phyloP scores from a whole-genome alignment of 345 rosid species.

The Litchi chinensis region DNA sequence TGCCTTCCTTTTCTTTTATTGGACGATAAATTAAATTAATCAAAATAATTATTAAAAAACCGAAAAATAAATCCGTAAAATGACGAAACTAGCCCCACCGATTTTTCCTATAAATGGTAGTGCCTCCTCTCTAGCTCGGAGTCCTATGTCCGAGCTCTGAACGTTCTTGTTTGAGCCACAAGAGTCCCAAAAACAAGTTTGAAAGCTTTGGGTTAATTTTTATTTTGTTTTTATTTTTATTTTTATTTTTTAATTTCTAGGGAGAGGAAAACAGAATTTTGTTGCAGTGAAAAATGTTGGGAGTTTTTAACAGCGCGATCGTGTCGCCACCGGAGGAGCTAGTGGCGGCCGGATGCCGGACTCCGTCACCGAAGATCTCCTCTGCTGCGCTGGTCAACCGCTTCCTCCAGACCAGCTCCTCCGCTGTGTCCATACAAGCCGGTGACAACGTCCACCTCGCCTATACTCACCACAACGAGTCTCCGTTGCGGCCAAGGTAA shows the following conservation, averaged over 20 bases:
- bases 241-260: not conserved
- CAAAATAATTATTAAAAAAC: not conserved
- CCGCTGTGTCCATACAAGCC: conserved; percentile 68
- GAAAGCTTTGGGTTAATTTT: too few relatives aligned
- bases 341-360: conserved; percentile 92
- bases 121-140: not conserved
- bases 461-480: conserved; percentile 75
- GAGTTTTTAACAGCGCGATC: conserved; percentile 78
- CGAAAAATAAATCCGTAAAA: not conserved
- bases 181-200: not conserved
- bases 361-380: conserved; percentile 86
- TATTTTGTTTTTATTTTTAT: not conserved
- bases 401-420: conserved; percentile 57
- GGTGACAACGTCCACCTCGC: conserved; percentile 77
- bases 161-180: not conserved
- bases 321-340: conserved; percentile 94
- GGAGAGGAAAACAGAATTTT: not conserved
- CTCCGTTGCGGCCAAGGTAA: conserved; percentile 77
- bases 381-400: conserved; percentile 61
- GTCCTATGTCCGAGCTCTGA: conserved; percentile 25
- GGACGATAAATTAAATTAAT: not conserved
- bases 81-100: conserved; percentile 21
- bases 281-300: conserved; percentile 55
- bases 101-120: conserved; percentile 29
- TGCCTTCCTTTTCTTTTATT: conserved; percentile 4